These are phyloP conservation scores for Centrapalus pauciflorus DNA, from an alignment of 129 eudicot genomes.

Conservation along the genomic window DNA sequence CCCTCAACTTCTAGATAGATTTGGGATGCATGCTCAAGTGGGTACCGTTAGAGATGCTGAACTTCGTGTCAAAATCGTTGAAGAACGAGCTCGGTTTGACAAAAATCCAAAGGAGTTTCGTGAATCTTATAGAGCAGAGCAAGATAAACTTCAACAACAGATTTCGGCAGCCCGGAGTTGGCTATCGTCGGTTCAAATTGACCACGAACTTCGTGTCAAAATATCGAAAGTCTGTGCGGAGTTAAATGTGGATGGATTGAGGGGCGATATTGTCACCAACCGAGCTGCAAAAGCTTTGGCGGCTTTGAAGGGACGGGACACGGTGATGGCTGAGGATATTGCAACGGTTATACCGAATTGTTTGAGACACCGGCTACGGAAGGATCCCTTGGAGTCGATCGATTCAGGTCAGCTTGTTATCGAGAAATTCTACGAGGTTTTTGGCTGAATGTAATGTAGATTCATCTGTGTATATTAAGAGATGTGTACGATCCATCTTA, in stretches of 20 bases:
- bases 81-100: constrained; percentile 85
- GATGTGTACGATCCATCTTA: no score
- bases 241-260: constrained; percentile 82
- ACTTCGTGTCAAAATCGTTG: constrained; percentile 80
- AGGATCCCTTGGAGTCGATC: constrained; percentile 91
- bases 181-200: constrained; percentile 65
- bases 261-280: constrained; percentile 86
- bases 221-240: constrained; percentile 91
- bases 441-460: no score
- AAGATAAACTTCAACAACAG: constrained; percentile 72
- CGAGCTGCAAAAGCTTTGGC: constrained; percentile 95
- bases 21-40: constrained; percentile 94
- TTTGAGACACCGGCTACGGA: constrained; percentile 81
- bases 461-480: no score
- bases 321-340: constrained; percentile 82
- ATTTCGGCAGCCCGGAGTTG: constrained; percentile 63
- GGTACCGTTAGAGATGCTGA: constrained; percentile 90
- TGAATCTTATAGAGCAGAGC: constrained; percentile 56
- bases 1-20: constrained; percentile 82
- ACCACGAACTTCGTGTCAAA: constrained; percentile 85
- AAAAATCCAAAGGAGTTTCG: constrained; percentile 69
- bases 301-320: constrained; percentile 81
- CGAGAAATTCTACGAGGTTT: constrained; percentile 89
- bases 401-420: constrained; percentile 85
- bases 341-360: constrained; percentile 88